Evolutionary conservation across 106 monocot species (phyloP).

Genomic region (Dendrobium officinale): DNA sequence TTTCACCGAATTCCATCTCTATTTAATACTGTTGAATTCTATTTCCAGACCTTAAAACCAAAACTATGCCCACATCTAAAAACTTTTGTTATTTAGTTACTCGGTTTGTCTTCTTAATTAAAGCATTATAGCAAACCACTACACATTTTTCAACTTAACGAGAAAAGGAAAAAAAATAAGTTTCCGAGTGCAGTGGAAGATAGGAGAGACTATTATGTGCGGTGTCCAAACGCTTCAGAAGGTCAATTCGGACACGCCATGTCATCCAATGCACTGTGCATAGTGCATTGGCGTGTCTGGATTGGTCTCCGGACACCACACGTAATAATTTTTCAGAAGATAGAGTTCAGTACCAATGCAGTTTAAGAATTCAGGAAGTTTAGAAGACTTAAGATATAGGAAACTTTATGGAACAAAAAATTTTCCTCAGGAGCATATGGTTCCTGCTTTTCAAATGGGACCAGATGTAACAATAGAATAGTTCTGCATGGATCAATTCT

Average conservation of each 20-base stretch:
- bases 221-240: too few relatives aligned
- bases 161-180: neutral
- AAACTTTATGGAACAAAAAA: slow-evolving; percentile 9
- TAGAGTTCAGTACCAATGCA: neutral
- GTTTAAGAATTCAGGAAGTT: neutral
- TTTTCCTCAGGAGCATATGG: slow-evolving; percentile 18
- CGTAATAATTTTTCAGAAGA: neutral
- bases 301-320: too few relatives aligned
- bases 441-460: slow-evolving; percentile 31
- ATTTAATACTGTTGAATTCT: neutral
- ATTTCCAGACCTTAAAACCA: neutral
- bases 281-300: too few relatives aligned
- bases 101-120: neutral
- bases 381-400: neutral
- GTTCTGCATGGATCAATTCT: slow-evolving; percentile 31
- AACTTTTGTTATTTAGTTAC: neutral
- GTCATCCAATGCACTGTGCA: too few relatives aligned
- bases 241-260: too few relatives aligned
- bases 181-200: neutral
- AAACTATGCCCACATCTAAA: neutral
- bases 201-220: neutral
- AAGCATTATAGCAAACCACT: neutral
- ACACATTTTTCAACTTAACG: neutral
- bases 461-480: slow-evolving; percentile 11
- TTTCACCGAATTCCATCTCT: neutral